These are phyloP conservation scores for Tilletia setariae DNA, from an alignment of 1,284 basidiomycete genomes.

Conservation along the genomic window DNA sequence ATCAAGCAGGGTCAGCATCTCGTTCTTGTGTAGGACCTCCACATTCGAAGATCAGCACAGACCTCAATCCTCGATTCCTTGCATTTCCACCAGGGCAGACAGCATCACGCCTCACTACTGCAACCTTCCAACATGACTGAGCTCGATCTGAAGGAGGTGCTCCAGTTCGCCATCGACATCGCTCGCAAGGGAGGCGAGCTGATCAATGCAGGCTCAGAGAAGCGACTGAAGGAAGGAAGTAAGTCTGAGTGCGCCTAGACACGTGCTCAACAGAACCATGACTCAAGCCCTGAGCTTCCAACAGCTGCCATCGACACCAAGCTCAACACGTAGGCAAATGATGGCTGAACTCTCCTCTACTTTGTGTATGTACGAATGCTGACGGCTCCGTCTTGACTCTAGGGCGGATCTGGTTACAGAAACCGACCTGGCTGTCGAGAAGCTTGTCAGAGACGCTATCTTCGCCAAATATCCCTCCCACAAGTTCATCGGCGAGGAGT, in stretches of 20 bases:
- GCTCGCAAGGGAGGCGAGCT: constrained; percentile 61
- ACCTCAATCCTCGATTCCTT: too few relatives aligned
- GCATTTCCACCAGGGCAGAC: background rate
- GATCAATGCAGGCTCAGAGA: constrained; percentile 57
- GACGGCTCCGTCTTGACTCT: background rate
- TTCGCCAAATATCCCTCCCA: constrained; percentile 70
- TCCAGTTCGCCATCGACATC: constrained; percentile 70
- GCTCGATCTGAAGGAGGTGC: constrained; percentile 46
- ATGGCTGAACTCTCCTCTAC: background rate
- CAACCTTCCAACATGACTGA: background rate
- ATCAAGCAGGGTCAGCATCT: too few relatives aligned
- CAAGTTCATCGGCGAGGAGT: constrained; percentile 84
- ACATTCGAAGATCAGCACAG: too few relatives aligned
- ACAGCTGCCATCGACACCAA: constrained; percentile 24
- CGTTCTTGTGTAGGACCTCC: too few relatives aligned
- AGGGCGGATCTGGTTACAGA: constrained; percentile 74
- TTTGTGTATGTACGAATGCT: background rate
- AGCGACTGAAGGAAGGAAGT: constrained; percentile 44
- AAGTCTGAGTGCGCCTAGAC: constrained; percentile 25
- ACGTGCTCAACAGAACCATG: too few relatives aligned
- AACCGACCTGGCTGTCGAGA: constrained; percentile 88
- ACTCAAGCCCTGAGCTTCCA: constrained; percentile 11
- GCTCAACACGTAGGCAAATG: constrained; percentile 42
- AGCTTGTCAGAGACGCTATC: constrained; percentile 73
- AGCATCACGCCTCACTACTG: background rate